These are phyloP conservation scores for Candida labiduridarum DNA, from an alignment of 1,139 yeast genomes.

Conservation along the genomic window DNA sequence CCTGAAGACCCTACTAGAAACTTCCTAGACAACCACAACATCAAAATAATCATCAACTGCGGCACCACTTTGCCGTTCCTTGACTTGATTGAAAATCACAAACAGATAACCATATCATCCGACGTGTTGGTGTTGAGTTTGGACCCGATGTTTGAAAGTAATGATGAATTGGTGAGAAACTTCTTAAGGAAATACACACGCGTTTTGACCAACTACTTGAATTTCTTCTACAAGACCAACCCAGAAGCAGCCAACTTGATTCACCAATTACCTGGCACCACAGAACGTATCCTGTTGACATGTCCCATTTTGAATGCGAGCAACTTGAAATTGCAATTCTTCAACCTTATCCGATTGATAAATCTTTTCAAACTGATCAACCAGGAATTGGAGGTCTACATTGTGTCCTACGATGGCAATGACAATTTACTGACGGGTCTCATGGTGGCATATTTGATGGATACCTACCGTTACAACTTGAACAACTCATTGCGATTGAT, in stretches of 20 bases:
- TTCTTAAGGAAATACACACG: slow-evolving; percentile 34
- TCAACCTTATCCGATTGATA: slow-evolving; percentile 40
- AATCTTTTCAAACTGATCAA: slow-evolving; percentile 40
- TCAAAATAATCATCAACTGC: slow-evolving; percentile 46
- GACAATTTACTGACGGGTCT: slow-evolving; percentile 36
- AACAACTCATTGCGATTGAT: slow-evolving; percentile 28
- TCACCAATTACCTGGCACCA: slow-evolving; percentile 33
- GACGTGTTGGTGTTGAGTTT: slow-evolving; percentile 43
- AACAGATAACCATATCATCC: slow-evolving; percentile 31
- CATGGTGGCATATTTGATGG: slow-evolving; percentile 45
- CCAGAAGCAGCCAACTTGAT: slow-evolving; percentile 29
- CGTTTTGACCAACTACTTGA: slow-evolving; percentile 42
- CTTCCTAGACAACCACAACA: slow-evolving; percentile 27
- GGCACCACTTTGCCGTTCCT: slow-evolving; percentile 38
- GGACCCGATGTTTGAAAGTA: slow-evolving; percentile 37
- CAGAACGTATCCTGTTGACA: slow-evolving; percentile 27
- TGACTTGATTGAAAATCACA: slow-evolving; percentile 22
- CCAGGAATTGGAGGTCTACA: slow-evolving; percentile 34
- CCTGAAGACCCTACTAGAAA: slow-evolving; percentile 9
- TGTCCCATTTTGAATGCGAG: slow-evolving; percentile 42
- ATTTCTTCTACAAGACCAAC: slow-evolving; percentile 39
- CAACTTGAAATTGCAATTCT: slow-evolving; percentile 40
- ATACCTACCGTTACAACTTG: slow-evolving; percentile 40
- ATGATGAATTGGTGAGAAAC: slow-evolving; percentile 23
- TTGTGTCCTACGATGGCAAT: slow-evolving; percentile 38